A percentile compares a stretch with the other conserved stretches of the same genome.
Conservation (phyloP, 2,329 filamentous ascomycete genomes). For the Fusarium chlamydosporum region DNA sequence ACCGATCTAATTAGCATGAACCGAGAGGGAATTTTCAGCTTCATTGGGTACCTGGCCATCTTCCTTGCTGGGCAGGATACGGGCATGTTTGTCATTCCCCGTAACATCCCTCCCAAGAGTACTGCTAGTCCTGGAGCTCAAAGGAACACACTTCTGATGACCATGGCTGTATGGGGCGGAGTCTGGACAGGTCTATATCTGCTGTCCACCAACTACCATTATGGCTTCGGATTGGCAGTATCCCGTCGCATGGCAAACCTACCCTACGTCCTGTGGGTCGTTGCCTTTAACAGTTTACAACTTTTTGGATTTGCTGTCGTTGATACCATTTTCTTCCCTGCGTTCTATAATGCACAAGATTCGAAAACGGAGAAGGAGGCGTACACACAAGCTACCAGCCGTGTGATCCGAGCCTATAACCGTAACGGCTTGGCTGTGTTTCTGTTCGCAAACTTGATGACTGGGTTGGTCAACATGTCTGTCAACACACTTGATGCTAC, state of each 20-base stretch:
- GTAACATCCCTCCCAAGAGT: slow-evolving; percentile 62
- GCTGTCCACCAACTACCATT: slow-evolving; percentile 75
- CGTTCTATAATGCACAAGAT: slow-evolving; percentile 72
- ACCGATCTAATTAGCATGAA: slow-evolving; percentile 88
- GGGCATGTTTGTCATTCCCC: slow-evolving; percentile 83
- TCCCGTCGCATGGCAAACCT: slow-evolving; percentile 93
- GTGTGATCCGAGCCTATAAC: slow-evolving; percentile 86
- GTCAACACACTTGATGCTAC: slow-evolving; percentile 83
- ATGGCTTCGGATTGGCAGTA: slow-evolving; percentile 80
- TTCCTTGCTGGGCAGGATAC: slow-evolving; percentile 90
- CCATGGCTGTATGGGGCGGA: slow-evolving; percentile 73
- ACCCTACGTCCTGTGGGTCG: slow-evolving; percentile 92
- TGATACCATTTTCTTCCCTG: slow-evolving; percentile 84
- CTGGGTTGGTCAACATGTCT: slow-evolving; percentile 89
- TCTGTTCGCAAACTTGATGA: slow-evolving; percentile 88
- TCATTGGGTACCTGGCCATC: slow-evolving; percentile 92
- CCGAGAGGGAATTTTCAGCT: slow-evolving; percentile 94
- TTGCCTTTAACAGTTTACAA: slow-evolving; percentile 91
- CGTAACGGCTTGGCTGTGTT: slow-evolving; percentile 90
- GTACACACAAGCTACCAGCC: slow-evolving; percentile 80
- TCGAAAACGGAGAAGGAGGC: slow-evolving; percentile 72
- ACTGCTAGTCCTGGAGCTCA: slow-evolving; percentile 61
- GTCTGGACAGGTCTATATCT: slow-evolving; percentile 80
- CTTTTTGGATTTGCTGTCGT: slow-evolving; percentile 82
- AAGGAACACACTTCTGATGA: slow-evolving; percentile 71